These are phyloP conservation scores for Sphagnum contortum DNA, from an alignment of 225 moss, liverwort and hornwort genomes.

Conservation along the genomic window DNA sequence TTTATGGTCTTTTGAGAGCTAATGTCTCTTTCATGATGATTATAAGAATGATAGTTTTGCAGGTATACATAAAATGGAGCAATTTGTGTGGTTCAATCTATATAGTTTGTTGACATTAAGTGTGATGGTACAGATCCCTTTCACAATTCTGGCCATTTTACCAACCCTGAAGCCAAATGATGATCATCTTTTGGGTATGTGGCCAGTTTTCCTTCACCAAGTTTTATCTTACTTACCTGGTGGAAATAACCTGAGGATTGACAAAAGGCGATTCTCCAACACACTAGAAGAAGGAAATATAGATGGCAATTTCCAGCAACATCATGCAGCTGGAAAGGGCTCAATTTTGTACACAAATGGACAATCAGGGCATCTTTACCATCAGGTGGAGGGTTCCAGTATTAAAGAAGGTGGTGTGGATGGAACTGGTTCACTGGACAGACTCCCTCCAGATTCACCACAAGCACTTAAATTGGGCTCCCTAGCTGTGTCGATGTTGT, in stretches of 20 bases:
- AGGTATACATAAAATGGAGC: no score
- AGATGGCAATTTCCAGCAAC: conserved; percentile 17
- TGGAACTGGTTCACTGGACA: conserved; percentile 15
- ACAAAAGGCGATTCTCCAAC: conserved; percentile 21
- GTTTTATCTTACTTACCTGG: conserved; percentile 87
- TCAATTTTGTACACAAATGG: conserved; percentile 34
- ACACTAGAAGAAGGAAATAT: conserved; percentile 24
- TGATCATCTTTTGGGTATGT: conserved; percentile 57
- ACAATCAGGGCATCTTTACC: neutral
- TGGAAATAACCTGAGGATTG: conserved; percentile 31
- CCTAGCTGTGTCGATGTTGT: conserved; percentile 2
- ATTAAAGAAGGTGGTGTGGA: conserved; percentile 8
- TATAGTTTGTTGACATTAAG: conserved; percentile 9
- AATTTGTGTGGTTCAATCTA: no score
- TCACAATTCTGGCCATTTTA: conserved; percentile 62
- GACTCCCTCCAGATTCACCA: neutral
- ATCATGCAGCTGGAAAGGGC: conserved; percentile 17
- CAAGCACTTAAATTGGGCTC: no score
- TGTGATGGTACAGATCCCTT: conserved; percentile 55
- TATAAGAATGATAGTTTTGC: no score
- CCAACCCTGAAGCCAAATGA: conserved; percentile 66
- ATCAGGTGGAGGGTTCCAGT: conserved; percentile 3
- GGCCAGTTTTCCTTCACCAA: conserved; percentile 84
- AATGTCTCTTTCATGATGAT: no score
- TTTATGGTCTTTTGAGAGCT: no score